Evolutionary conservation across 106 monocot species (phyloP).

Genomic region (Narthecium ossifragum): DNA sequence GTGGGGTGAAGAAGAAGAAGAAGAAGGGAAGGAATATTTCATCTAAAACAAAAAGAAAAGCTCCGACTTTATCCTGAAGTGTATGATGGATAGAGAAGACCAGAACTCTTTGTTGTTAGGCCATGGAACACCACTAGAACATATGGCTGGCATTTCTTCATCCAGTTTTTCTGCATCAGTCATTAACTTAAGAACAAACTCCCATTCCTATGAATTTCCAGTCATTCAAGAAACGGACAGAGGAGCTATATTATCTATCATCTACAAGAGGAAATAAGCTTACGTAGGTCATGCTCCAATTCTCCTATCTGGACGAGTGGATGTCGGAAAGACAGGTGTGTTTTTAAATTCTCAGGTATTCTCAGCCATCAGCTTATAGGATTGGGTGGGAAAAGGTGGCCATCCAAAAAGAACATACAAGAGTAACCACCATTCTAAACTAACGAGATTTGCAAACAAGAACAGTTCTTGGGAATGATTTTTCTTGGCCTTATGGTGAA

Average conservation of each 20-base stretch:
- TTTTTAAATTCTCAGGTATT: conserved; percentile 27
- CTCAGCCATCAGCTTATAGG: conserved; percentile 19
- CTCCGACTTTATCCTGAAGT: background rate
- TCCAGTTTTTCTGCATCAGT: conserved; percentile 15
- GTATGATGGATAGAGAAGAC: conserved; percentile 9
- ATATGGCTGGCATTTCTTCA: conserved; percentile 48
- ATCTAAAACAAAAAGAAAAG: conserved; percentile 8
- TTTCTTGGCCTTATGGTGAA: too few species aligned
- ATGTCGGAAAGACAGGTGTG: conserved; percentile 8
- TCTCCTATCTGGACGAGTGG: background rate
- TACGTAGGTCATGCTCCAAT: too few species aligned
- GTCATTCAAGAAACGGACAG: background rate
- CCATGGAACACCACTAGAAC: conserved; percentile 38
- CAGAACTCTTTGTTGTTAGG: conserved; percentile 7
- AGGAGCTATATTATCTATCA: background rate
- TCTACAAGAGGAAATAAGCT: background rate
- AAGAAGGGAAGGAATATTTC: background rate
- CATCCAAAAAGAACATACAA: too few species aligned
- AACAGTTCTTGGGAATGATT: too few species aligned
- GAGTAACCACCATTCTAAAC: too few species aligned
- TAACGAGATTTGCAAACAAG: too few species aligned
- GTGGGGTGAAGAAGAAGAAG: background rate
- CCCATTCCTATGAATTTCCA: background rate
- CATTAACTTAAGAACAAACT: background rate
- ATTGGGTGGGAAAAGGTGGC: too few species aligned